Conservation (phyloP, 805 yeast species). For the Monosporozyma unispora region DNA sequence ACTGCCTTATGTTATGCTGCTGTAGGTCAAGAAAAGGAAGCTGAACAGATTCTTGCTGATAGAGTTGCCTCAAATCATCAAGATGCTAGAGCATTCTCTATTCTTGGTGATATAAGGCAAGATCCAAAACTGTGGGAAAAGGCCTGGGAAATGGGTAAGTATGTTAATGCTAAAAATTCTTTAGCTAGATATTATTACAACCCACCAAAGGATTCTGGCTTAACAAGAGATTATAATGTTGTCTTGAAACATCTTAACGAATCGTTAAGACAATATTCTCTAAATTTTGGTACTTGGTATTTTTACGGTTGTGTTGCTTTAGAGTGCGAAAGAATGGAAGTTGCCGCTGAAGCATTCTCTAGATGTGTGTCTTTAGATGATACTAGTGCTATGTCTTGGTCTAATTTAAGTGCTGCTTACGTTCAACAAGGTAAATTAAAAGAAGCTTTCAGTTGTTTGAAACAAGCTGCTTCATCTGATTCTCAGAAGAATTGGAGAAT, state of each 20-base stretch:
- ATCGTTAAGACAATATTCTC: constrained; percentile 62
- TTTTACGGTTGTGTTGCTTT: constrained; percentile 86
- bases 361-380: constrained; percentile 84
- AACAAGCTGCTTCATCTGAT: constrained; percentile 67
- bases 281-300: constrained; percentile 77
- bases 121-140: constrained; percentile 71
- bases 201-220: constrained; percentile 51
- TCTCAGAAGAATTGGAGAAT: constrained; percentile 76
- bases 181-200: constrained; percentile 62
- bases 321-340: constrained; percentile 56
- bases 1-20: constrained; percentile 88
- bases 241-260: constrained; percentile 67
- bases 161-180: constrained; percentile 79
- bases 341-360: constrained; percentile 87
- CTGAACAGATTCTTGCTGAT: constrained; percentile 46
- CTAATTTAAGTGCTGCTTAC: constrained; percentile 78
- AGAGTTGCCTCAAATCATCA: constrained; percentile 50
- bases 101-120: constrained; percentile 75
- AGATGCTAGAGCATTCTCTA: constrained; percentile 76
- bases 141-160: constrained; percentile 81
- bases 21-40: constrained; percentile 62
- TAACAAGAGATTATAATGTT: constrained; percentile 39
- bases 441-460: constrained; percentile 80
- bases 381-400: constrained; percentile 76
- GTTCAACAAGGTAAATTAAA: constrained; percentile 52